Conservation (phyloP, 2,329 filamentous ascomycete species). For the Diaporthe citriasiana region DNA sequence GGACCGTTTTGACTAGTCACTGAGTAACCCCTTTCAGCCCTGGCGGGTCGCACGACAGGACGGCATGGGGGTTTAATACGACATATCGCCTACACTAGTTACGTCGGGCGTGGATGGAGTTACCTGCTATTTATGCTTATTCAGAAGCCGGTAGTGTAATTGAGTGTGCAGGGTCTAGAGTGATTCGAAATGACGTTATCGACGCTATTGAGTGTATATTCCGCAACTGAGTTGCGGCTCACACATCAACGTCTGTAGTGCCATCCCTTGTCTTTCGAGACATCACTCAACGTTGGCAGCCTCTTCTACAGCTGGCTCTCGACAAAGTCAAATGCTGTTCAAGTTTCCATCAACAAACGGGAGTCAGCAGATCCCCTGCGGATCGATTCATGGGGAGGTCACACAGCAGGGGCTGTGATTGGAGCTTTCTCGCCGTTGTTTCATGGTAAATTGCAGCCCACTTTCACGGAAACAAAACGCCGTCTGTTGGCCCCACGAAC, state of each 20-base stretch:
- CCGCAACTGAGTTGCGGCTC: not conserved
- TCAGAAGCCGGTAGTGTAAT: not conserved
- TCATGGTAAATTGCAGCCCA: constrained; percentile 29
- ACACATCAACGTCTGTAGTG: not conserved
- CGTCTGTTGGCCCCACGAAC: not conserved
- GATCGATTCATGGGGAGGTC: not conserved
- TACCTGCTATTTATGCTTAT: not conserved
- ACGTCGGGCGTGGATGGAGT: not conserved
- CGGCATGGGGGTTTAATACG: not conserved
- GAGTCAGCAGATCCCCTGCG: not conserved
- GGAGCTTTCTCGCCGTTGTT: constrained; percentile 16
- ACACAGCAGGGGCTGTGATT: constrained; percentile 1
- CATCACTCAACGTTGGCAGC: not conserved
- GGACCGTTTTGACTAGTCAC: not conserved
- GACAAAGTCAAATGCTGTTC: not conserved
- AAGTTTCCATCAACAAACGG: not conserved
- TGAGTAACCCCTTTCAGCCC: not conserved
- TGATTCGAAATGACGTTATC: not conserved
- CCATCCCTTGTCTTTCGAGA: not conserved
- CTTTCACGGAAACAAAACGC: constrained; percentile 25
- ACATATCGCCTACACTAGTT: not conserved
- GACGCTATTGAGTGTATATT: not conserved
- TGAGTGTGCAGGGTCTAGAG: not conserved
- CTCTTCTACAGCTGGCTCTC: not conserved
- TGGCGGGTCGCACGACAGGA: not conserved